A percentile compares a stretch with the other conserved stretches of the same genome.
Evolutionary conservation across 768 basidiomycete species (phyloP).

Genomic region (Calocera viscosa): DNA sequence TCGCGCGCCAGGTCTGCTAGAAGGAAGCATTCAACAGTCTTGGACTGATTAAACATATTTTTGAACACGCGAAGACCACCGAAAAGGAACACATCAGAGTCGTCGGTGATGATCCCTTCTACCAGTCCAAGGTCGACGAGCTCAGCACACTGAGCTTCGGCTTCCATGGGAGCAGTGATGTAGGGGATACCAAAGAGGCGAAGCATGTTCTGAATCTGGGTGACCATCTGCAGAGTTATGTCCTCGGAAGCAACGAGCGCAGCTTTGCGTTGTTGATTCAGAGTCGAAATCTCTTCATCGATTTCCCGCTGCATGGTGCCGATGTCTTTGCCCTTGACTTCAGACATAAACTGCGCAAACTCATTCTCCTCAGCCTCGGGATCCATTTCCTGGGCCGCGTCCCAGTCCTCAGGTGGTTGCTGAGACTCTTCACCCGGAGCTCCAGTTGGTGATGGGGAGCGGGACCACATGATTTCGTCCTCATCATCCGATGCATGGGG

Average conservation of each 20-base stretch:
- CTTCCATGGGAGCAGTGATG: constrained; percentile 98
- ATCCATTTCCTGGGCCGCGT: constrained; percentile 79
- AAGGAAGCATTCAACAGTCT: constrained; percentile 95
- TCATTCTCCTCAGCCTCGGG: constrained; percentile 67
- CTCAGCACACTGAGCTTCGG: constrained; percentile 95
- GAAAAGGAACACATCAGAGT: constrained; percentile 97
- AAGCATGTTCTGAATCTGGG: constrained; percentile 79
- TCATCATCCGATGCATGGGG: constrained; percentile 16
- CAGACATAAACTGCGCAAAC: constrained; percentile 84
- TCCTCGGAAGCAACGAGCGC: constrained; percentile 93
- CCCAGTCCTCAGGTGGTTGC: constrained; percentile 40
- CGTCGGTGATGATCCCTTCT: constrained; percentile 96
- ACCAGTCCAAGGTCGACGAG: constrained; percentile 75
- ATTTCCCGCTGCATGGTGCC: constrained; percentile 76
- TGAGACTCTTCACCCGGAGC: constrained; percentile 14
- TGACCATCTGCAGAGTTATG: constrained; percentile 86
- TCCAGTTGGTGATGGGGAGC: constrained; percentile 28
- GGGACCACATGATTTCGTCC: constrained; percentile 30
- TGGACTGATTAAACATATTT: constrained; percentile 99
- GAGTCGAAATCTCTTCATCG: constrained; percentile 71
- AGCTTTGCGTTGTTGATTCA: constrained; percentile 73
- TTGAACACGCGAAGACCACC: constrained; percentile 92
- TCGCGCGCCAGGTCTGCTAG: constrained; percentile 73
- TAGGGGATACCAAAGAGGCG: constrained; percentile 94
- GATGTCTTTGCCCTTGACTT: constrained; percentile 76